Conservation (phyloP, 1,139 yeast species). For the Arxiozyma telluris region DNA sequence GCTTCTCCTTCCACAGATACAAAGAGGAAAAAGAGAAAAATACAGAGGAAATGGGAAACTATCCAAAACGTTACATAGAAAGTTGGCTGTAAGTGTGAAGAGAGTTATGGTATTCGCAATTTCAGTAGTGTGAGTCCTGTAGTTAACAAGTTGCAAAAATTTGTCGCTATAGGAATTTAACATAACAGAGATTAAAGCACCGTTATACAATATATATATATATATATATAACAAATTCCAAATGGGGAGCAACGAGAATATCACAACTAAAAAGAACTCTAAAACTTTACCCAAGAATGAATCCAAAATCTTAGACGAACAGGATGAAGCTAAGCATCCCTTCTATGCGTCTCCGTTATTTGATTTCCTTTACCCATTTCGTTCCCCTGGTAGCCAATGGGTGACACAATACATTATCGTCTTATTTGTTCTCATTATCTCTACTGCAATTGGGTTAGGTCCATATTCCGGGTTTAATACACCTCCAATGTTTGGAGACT, state of each 20-base stretch:
- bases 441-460: constrained; percentile 85
- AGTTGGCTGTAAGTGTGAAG: too few species aligned
- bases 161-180: too few species aligned
- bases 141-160: too few species aligned
- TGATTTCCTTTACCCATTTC: constrained; percentile 52
- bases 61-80: too few species aligned
- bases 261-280: neutral
- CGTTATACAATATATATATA: too few species aligned
- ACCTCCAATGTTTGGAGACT: constrained; percentile 86
- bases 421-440: constrained; percentile 61
- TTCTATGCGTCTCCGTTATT: constrained; percentile 46
- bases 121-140: too few species aligned
- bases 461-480: constrained; percentile 64
- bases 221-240: neutral
- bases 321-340: constrained; percentile 1
- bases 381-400: constrained; percentile 80
- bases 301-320: neutral
- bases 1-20: too few species aligned
- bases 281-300: neutral
- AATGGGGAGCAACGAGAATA: neutral
- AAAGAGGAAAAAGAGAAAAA: too few species aligned
- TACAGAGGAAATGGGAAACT: too few species aligned
- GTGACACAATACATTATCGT: constrained; percentile 72
- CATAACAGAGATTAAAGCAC: too few species aligned
- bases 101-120: too few species aligned